A percentile compares a stretch with the other conserved stretches of the same genome.
Conservation (phyloP, 129 eudicot species). For the Mikania micrantha region DNA sequence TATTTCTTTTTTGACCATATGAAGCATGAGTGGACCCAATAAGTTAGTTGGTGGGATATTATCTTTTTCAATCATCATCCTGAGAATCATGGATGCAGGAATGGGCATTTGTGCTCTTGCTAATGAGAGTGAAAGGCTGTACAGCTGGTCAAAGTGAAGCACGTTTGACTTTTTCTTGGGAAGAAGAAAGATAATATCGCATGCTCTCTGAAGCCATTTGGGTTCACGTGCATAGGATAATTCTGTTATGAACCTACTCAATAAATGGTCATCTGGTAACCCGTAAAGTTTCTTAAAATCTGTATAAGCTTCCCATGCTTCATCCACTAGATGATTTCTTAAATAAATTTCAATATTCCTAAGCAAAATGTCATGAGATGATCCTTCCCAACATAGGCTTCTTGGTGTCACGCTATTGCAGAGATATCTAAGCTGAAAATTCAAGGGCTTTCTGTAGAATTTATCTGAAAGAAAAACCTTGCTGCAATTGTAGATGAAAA, state of each 20-base stretch:
- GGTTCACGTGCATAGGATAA: slow-evolving; percentile 57
- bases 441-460: neutral
- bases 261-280: slow-evolving; percentile 35
- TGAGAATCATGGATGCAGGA: slow-evolving; percentile 48
- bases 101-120: slow-evolving; percentile 75
- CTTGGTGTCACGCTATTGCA: slow-evolving; percentile 14
- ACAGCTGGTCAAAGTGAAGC: slow-evolving; percentile 35
- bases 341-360: slow-evolving; percentile 48
- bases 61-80: slow-evolving; percentile 53
- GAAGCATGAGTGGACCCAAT: slow-evolving; percentile 47
- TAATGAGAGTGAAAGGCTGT: slow-evolving; percentile 54
- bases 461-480: slow-evolving; percentile 1
- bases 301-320: slow-evolving; percentile 58
- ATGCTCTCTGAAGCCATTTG: slow-evolving; percentile 53
- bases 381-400: slow-evolving; percentile 33
- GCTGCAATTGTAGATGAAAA: neutral
- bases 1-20: slow-evolving; percentile 69
- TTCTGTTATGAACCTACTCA: slow-evolving; percentile 43
- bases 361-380: slow-evolving; percentile 33
- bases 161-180: slow-evolving; percentile 39
- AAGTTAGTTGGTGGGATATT: slow-evolving; percentile 40
- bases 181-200: slow-evolving; percentile 37
- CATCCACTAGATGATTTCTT: slow-evolving; percentile 44
- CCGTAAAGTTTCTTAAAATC: slow-evolving; percentile 58
- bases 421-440: slow-evolving; percentile 10